A percentile compares a stretch with the other conserved stretches of the same genome.
These are phyloP conservation scores for Ophiostoma sp. DNA, from an alignment of 2,329 filamentous ascomycete species.

Conservation along the genomic window DNA sequence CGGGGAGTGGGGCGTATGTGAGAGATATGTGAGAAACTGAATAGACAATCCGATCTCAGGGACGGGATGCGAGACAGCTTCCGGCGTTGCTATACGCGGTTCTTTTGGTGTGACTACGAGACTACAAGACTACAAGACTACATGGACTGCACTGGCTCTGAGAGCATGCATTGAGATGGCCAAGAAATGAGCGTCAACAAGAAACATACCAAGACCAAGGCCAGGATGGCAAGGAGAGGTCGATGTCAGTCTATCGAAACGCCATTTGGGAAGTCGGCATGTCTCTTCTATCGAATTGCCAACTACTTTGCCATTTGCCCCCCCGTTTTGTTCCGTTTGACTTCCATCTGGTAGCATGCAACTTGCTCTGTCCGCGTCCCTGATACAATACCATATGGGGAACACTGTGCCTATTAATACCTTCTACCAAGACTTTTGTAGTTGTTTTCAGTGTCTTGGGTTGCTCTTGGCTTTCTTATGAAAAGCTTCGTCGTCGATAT, in stretches of 20 bases:
- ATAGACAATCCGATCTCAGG: background rate
- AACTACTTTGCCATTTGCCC: background rate
- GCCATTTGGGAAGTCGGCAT: background rate
- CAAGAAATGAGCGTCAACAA: slow-evolving; percentile 3
- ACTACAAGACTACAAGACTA: background rate
- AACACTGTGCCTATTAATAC: background rate
- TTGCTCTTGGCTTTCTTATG: background rate
- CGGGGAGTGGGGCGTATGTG: slow-evolving; percentile 14
- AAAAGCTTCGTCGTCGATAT: background rate
- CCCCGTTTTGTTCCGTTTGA: background rate
- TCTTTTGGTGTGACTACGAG: background rate
- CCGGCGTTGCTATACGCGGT: background rate
- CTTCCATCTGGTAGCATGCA: background rate
- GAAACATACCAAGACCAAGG: slow-evolving; percentile 12
- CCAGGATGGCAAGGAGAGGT: slow-evolving; percentile 6
- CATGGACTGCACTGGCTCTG: background rate
- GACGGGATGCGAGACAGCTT: background rate
- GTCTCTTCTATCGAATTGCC: background rate
- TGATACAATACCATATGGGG: slow-evolving; percentile 1
- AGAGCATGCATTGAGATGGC: background rate
- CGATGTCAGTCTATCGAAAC: background rate
- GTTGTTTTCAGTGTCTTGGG: background rate
- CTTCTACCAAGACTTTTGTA: background rate
- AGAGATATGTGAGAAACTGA: slow-evolving; percentile 5
- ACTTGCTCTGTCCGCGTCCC: slow-evolving; percentile 7